A percentile compares a stretch with the other conserved stretches of the same genome.
Conservation (phyloP, 371 early-diverging fungal species). For the Chytridium lagenaria region DNA sequence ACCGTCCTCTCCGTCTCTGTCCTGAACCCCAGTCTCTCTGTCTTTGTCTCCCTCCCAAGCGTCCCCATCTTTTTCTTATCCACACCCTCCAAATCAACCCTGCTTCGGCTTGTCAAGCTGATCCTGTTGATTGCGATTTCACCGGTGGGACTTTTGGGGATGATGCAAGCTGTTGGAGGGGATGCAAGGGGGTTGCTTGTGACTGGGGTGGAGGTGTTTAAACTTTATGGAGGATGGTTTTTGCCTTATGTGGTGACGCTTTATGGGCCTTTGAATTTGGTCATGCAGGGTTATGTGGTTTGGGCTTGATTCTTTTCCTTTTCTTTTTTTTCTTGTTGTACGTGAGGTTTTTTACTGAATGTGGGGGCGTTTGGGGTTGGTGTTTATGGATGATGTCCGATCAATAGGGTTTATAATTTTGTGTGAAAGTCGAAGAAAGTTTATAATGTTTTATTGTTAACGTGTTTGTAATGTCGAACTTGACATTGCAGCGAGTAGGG, state of each 20-base stretch:
- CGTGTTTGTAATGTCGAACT: background rate
- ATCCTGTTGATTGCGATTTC: background rate
- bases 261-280: conserved; percentile 23
- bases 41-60: conserved; percentile 70
- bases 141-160: conserved; percentile 19
- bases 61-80: conserved; percentile 70
- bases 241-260: conserved; percentile 4
- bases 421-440: background rate
- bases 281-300: conserved; percentile 44
- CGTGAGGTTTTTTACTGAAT: no score
- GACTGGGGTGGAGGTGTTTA: background rate
- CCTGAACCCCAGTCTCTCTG: conserved; percentile 84
- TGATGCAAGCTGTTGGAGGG: conserved; percentile 11
- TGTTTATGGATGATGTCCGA: no score
- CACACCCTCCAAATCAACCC: conserved; percentile 47
- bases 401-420: background rate
- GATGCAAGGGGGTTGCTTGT: background rate
- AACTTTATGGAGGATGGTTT: conserved; percentile 28
- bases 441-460: no score
- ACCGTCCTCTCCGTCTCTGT: conserved; percentile 77
- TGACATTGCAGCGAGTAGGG: no score
- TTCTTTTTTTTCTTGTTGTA: no score
- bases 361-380: no score
- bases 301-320: conserved; percentile 13
- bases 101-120: conserved; percentile 47